Percentiles rank a stretch among this genome's conserved stretches.
Conservation (phyloP, 1,284 basidiomycete genomes). For the Moniliophthora roreri region DNA sequence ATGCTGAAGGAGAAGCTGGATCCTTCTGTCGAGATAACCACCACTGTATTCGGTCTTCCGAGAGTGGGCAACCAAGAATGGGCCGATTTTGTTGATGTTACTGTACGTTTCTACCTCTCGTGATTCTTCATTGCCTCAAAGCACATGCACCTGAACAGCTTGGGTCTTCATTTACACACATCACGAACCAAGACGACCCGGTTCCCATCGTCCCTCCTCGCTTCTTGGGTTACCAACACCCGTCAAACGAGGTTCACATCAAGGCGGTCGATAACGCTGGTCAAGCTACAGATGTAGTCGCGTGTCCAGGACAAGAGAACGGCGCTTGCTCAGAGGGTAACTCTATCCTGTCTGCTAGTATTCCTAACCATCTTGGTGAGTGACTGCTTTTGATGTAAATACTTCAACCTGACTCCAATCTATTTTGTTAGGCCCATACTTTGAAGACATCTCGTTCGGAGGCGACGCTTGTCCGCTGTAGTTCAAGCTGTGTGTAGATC, state of each 20-base stretch:
- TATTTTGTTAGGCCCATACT: too few relatives aligned
- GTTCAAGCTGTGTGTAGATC: too few relatives aligned
- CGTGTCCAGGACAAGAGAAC: slow-evolving; percentile 25
- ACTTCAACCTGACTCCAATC: too few relatives aligned
- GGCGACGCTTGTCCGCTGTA: too few relatives aligned
- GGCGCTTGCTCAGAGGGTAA: slow-evolving; percentile 21
- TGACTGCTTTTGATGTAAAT: too few relatives aligned
- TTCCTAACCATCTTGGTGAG: too few relatives aligned
- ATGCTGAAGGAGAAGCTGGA: slow-evolving; percentile 40
- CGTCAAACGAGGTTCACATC: slow-evolving; percentile 37
- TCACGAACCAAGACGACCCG: slow-evolving; percentile 39
- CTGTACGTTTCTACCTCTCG: slow-evolving; percentile 18
- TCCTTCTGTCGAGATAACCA: slow-evolving; percentile 31
- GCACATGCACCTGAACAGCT: slow-evolving; percentile 18
- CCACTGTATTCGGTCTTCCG: slow-evolving; percentile 44
- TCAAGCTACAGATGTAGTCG: slow-evolving; percentile 20
- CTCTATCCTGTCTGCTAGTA: slow-evolving; percentile 8
- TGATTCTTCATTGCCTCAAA: not conserved
- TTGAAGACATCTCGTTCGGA: too few relatives aligned
- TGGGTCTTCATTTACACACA: slow-evolving; percentile 23
- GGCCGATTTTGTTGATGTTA: slow-evolving; percentile 43
- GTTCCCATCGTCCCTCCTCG: slow-evolving; percentile 35
- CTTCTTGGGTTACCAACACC: slow-evolving; percentile 32
- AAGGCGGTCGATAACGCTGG: slow-evolving; percentile 24
- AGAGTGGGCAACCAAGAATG: slow-evolving; percentile 43